Percentiles rank a stretch among this genome's conserved stretches.
These are phyloP conservation scores for Eucalyptus decipiens DNA, from an alignment of 345 rosid species.

Conservation along the genomic window DNA sequence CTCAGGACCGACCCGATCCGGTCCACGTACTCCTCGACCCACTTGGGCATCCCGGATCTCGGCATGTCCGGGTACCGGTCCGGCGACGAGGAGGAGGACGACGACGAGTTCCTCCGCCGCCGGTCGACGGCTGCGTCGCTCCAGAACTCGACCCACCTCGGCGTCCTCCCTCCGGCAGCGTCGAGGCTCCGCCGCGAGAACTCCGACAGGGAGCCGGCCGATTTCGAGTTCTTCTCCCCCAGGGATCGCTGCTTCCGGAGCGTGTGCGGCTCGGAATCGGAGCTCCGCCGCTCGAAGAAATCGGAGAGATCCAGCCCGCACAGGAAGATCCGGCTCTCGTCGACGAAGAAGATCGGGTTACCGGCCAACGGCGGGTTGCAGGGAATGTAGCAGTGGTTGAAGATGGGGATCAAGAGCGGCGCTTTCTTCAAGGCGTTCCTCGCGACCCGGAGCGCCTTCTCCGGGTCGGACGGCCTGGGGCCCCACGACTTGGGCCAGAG, in stretches of 20 bases:
- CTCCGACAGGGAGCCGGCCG: constrained; percentile 40
- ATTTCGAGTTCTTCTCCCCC: constrained; percentile 27
- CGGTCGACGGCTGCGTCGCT: constrained; percentile 78
- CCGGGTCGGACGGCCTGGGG: constrained; percentile 72
- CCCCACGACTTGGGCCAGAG: constrained; percentile 97
- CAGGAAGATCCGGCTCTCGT: constrained; percentile 79
- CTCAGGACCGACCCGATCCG: constrained; percentile 75
- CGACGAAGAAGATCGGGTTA: constrained; percentile 91
- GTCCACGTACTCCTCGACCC: constrained; percentile 72
- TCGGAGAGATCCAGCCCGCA: constrained; percentile 94
- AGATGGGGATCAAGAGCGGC: constrained; percentile 83
- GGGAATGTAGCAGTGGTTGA: constrained; percentile 89
- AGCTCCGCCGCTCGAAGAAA: constrained; percentile 62
- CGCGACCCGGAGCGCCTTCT: constrained; percentile 71
- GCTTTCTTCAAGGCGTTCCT: constrained; percentile 81
- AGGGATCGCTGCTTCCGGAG: constrained; percentile 55
- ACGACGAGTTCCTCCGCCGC: constrained; percentile 59
- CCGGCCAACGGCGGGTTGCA: constrained; percentile 84
- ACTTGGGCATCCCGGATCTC: constrained; percentile 54
- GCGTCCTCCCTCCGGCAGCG: constrained; percentile 30
- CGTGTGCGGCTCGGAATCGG: constrained; percentile 24
- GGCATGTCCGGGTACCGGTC: constrained; percentile 63
- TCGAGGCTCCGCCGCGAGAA: constrained; percentile 58
- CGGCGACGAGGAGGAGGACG: constrained; percentile 40
- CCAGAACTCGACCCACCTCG: constrained; percentile 99